These are phyloP conservation scores for Colletotrichum neosansevieriae DNA, from an alignment of 2,329 filamentous ascomycete genomes.

Conservation along the genomic window DNA sequence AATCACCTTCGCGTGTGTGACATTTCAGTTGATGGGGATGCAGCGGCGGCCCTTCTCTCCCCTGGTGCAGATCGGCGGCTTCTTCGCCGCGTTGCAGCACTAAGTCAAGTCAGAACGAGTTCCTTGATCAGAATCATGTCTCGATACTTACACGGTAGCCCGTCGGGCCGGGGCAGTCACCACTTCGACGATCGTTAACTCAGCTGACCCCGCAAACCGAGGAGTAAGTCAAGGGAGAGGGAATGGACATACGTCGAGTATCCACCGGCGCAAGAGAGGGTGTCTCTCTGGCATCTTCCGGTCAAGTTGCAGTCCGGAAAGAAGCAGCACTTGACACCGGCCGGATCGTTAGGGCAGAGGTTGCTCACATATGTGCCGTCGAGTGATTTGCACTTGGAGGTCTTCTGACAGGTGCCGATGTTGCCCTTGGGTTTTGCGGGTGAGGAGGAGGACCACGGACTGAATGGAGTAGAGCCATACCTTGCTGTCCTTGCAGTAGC, in stretches of 20 bases:
- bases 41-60: slow-evolving; percentile 27
- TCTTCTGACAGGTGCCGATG: slow-evolving; percentile 34
- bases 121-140: not conserved
- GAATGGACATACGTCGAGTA: slow-evolving; percentile 19
- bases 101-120: slow-evolving; percentile 3
- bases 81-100: slow-evolving; percentile 35
- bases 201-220: not conserved
- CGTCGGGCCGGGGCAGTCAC: slow-evolving; percentile 30
- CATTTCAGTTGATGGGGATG: slow-evolving; percentile 1
- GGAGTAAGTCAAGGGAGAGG: not conserved
- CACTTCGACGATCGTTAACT: not conserved
- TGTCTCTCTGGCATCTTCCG: slow-evolving; percentile 31
- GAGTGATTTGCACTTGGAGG: slow-evolving; percentile 27
- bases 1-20: too few relatives aligned
- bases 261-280: slow-evolving; percentile 27
- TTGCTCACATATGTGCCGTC: slow-evolving; percentile 28
- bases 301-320: slow-evolving; percentile 33
- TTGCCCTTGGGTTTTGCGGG: slow-evolving; percentile 9
- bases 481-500: slow-evolving; percentile 33
- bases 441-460: not conserved
- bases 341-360: slow-evolving; percentile 33
- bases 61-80: slow-evolving; percentile 29
- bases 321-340: slow-evolving; percentile 36
- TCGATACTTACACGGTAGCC: slow-evolving; percentile 28
- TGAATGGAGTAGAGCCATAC: not conserved